Evolutionary conservation across 73 alveolate species (phyloP).

Genomic region (Loxodes magnus): DNA sequence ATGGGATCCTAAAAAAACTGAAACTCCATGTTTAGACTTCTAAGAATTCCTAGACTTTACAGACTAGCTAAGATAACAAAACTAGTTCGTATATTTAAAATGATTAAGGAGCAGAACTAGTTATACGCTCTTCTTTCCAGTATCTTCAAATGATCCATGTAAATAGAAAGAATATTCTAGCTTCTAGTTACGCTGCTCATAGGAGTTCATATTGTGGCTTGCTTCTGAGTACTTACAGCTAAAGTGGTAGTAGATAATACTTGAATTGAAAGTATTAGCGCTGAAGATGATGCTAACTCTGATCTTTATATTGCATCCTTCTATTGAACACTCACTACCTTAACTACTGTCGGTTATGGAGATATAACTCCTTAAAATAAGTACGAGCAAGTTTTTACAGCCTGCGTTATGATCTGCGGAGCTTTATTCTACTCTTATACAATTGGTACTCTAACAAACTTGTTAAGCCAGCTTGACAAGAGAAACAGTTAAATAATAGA

Average conservation of each 20-base stretch:
- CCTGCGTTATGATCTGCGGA: slow-evolving; percentile 58
- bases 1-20: slow-evolving; percentile 23
- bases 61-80: slow-evolving; percentile 36
- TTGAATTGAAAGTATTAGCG: slow-evolving; percentile 49
- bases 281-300: slow-evolving; percentile 14
- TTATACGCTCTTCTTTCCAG: slow-evolving; percentile 22
- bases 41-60: slow-evolving; percentile 54
- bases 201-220: slow-evolving; percentile 49
- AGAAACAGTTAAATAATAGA: neutral
- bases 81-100: slow-evolving; percentile 45
- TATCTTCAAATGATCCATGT: slow-evolving; percentile 33
- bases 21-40: slow-evolving; percentile 29
- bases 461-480: slow-evolving; percentile 39
- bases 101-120: slow-evolving; percentile 58
- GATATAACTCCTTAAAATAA: slow-evolving; percentile 44
- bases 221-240: slow-evolving; percentile 53
- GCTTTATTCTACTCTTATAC: slow-evolving; percentile 70
- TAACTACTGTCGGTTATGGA: slow-evolving; percentile 79
- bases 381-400: slow-evolving; percentile 45
- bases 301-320: slow-evolving; percentile 34
- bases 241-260: slow-evolving; percentile 31
- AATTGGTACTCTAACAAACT: slow-evolving; percentile 60
- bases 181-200: slow-evolving; percentile 40
- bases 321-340: slow-evolving; percentile 64
- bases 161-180: slow-evolving; percentile 42